Percentiles rank a stretch among this genome's conserved stretches.
These are phyloP conservation scores for Chaetomium globosum DNA, from an alignment of 2,329 filamentous ascomycete genomes.

Conservation along the genomic window DNA sequence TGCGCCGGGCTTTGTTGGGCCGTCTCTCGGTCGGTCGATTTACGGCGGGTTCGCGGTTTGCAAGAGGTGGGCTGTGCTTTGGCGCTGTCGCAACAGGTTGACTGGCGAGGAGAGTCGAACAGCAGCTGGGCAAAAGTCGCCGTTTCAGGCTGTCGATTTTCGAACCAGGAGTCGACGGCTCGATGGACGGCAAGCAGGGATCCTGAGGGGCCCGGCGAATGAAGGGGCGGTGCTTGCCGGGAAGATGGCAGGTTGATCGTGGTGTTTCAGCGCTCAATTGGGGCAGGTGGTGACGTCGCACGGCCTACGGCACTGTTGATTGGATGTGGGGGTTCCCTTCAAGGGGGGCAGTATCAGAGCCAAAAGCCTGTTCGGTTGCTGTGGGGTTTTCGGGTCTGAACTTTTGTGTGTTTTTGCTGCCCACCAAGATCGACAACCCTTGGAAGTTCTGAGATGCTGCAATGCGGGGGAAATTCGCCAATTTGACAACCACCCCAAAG, in stretches of 20 bases:
- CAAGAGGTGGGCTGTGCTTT: neutral
- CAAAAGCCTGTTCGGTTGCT: slow-evolving; percentile 10
- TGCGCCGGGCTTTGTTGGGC: slow-evolving; percentile 18
- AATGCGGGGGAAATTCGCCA: neutral
- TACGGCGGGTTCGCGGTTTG: slow-evolving; percentile 3
- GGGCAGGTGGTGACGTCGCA: slow-evolving; percentile 30
- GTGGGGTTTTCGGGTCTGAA: slow-evolving; percentile 11
- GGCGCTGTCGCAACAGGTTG: slow-evolving; percentile 12
- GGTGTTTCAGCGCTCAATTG: slow-evolving; percentile 35
- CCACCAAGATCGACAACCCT: no score
- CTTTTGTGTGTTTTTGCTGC: neutral
- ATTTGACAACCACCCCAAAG: neutral
- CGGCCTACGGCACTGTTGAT: slow-evolving; percentile 26
- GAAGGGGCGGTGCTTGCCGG: slow-evolving; percentile 36
- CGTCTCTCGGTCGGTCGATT: slow-evolving; percentile 11
- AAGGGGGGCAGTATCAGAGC: slow-evolving; percentile 21
- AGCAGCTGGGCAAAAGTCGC: slow-evolving; percentile 30
- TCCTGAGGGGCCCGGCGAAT: slow-evolving; percentile 32
- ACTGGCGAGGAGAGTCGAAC: slow-evolving; percentile 28
- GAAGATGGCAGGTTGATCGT: slow-evolving; percentile 32
- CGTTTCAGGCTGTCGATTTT: slow-evolving; percentile 36
- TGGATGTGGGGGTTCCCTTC: slow-evolving; percentile 26
- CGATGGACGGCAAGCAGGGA: slow-evolving; percentile 32
- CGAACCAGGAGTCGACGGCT: slow-evolving; percentile 35
- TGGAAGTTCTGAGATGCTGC: neutral